These are phyloP conservation scores for Phanerochaete carnosa DNA, from an alignment of 768 basidiomycete species.

Conservation along the genomic window DNA sequence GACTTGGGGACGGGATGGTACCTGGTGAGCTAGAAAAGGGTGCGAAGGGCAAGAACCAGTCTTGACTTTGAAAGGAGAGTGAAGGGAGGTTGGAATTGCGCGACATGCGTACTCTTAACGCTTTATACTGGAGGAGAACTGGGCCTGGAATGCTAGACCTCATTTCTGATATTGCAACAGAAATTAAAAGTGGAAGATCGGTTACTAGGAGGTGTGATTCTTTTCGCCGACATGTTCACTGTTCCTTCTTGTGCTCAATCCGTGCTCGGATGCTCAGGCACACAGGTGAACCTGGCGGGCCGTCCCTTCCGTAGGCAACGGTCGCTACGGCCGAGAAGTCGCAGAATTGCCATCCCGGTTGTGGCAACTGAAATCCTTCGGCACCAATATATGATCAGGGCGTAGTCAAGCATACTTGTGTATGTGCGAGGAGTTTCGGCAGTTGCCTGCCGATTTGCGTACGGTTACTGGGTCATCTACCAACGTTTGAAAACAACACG, in stretches of 20 bases:
- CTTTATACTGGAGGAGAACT: background rate
- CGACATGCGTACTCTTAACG: background rate
- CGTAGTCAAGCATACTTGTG: background rate
- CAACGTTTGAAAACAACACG: too few relatives aligned
- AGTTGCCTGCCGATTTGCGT: too few relatives aligned
- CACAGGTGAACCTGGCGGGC: background rate
- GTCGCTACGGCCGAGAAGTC: background rate
- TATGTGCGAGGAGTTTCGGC: too few relatives aligned
- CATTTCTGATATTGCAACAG: background rate
- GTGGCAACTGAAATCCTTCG: background rate
- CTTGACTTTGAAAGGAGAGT: conserved; percentile 39
- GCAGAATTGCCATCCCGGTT: background rate
- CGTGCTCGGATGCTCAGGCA: background rate
- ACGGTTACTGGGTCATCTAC: too few relatives aligned
- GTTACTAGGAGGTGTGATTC: background rate
- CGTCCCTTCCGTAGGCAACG: background rate
- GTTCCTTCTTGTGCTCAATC: background rate
- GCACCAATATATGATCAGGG: background rate
- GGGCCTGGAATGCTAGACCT: background rate
- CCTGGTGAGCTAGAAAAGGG: conserved; percentile 31
- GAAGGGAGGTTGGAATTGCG: conserved; percentile 21
- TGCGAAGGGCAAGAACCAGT: conserved; percentile 46
- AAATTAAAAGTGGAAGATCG: background rate
- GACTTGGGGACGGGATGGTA: conserved; percentile 6
- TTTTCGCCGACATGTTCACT: background rate